Percentiles rank a stretch among this genome's conserved stretches.
phyloP scores from a whole-genome alignment of 805 yeast species.

The Hanseniaspora opuntiae region DNA sequence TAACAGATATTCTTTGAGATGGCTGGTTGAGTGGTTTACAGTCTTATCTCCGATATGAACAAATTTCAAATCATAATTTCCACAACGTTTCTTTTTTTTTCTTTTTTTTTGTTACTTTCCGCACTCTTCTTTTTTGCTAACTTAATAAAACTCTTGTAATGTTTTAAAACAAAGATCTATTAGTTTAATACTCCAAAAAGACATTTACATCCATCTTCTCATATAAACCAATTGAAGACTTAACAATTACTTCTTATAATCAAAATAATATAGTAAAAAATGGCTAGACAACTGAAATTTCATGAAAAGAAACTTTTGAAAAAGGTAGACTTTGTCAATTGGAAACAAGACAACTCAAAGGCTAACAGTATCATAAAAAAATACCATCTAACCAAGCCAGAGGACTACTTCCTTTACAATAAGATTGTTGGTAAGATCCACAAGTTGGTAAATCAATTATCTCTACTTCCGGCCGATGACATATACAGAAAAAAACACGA shows the following conservation, averaged over 20 bases:
- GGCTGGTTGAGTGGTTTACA: no score
- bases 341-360: slow-evolving; percentile 94
- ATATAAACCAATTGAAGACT: neutral
- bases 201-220: no score
- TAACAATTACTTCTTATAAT: neutral
- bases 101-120: neutral
- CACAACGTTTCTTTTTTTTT: neutral
- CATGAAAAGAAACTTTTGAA: slow-evolving; percentile 90
- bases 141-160: no score
- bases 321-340: slow-evolving; percentile 91
- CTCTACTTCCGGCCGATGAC: slow-evolving; percentile 75
- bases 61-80: neutral
- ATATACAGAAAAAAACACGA: slow-evolving; percentile 82
- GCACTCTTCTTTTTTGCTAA: neutral
- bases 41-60: no score
- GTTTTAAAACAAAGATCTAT: no score
- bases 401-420: slow-evolving; percentile 90
- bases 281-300: slow-evolving; percentile 82
- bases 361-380: slow-evolving; percentile 94
- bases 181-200: no score
- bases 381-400: slow-evolving; percentile 86
- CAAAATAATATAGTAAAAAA: slow-evolving; percentile 20
- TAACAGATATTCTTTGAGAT: no score
- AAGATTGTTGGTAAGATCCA: slow-evolving; percentile 84
- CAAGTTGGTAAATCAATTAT: slow-evolving; percentile 71